phyloP scores from a whole-genome alignment of 208 protist genomes.

The Balamuthia mandrillaris region DNA sequence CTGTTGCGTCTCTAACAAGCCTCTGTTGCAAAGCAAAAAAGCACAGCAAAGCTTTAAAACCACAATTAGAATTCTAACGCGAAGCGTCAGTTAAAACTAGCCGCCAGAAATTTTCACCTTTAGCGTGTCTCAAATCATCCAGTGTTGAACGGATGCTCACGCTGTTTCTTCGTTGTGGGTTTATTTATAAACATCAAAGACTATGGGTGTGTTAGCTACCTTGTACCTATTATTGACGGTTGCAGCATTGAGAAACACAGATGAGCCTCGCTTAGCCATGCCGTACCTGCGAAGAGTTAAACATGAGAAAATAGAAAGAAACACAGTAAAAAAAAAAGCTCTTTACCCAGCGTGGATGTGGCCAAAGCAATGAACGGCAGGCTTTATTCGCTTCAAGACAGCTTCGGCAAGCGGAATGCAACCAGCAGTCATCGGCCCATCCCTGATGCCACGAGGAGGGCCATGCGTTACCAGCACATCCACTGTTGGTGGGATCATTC shows the following conservation, averaged over 20 bases:
- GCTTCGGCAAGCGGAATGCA: neutral
- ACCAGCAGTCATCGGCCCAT: neutral
- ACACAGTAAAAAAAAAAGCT: neutral
- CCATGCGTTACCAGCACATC: conserved; percentile 36
- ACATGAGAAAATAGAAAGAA: neutral
- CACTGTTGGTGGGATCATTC: neutral
- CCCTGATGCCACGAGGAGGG: neutral
- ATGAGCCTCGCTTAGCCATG: neutral
- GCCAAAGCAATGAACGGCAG: conserved; percentile 17
- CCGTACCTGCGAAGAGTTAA: neutral
- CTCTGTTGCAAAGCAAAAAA: no score
- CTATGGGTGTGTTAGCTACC: neutral
- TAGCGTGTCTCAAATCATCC: no score
- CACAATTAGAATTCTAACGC: no score
- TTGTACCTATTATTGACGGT: conserved; percentile 20
- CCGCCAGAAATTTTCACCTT: no score
- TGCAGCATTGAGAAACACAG: conserved; percentile 26
- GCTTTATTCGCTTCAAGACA: neutral
- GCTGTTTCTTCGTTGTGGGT: no score
- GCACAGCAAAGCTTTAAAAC: no score
- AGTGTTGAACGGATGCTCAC: no score
- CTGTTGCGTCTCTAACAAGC: no score
- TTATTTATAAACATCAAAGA: conserved; percentile 28
- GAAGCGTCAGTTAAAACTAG: no score
- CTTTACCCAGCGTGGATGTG: conserved; percentile 25